Evolutionary conservation across 495 filamentous ascomycete species (phyloP).

Genomic region (Saxophila tyrrhenica): DNA sequence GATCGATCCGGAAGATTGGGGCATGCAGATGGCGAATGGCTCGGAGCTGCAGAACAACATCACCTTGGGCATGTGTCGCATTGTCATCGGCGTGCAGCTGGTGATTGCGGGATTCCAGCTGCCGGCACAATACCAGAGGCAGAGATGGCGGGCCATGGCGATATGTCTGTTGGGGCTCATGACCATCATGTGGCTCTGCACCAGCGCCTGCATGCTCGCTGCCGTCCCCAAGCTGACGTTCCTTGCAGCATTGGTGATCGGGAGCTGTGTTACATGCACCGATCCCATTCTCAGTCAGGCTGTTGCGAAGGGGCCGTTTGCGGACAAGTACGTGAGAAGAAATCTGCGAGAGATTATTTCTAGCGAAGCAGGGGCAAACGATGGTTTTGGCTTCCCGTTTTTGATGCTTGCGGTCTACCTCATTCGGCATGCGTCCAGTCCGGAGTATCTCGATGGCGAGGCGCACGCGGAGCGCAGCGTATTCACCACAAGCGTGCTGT

Average conservation of each 20-base stretch:
- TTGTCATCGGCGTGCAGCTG: constrained; percentile 81
- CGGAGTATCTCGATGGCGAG: constrained; percentile 28
- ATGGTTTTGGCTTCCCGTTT: constrained; percentile 82
- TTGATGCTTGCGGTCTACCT: constrained; percentile 73
- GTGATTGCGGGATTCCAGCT: constrained; percentile 79
- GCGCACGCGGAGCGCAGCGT: background rate
- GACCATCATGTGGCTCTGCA: constrained; percentile 73
- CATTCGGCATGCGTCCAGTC: constrained; percentile 56
- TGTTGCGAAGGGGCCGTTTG: constrained; percentile 86
- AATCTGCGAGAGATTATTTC: constrained; percentile 73
- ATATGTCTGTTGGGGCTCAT: constrained; percentile 73
- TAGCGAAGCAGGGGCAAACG: constrained; percentile 80
- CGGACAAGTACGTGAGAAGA: constrained; percentile 73
- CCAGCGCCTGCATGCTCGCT: constrained; percentile 62
- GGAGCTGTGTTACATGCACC: constrained; percentile 78
- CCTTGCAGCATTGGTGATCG: constrained; percentile 64
- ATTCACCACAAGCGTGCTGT: too few relatives aligned
- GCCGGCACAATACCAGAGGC: constrained; percentile 64
- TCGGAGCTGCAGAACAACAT: constrained; percentile 44
- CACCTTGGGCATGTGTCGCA: constrained; percentile 70
- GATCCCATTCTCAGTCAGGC: constrained; percentile 79
- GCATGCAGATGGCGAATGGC: constrained; percentile 43
- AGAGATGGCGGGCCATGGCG: constrained; percentile 65
- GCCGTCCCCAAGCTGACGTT: constrained; percentile 61
- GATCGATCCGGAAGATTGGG: constrained; percentile 63